Base-by-base conservation (phyloP, 192 early-diverging fungal genomes). In the Physocladia obscura region DNA sequence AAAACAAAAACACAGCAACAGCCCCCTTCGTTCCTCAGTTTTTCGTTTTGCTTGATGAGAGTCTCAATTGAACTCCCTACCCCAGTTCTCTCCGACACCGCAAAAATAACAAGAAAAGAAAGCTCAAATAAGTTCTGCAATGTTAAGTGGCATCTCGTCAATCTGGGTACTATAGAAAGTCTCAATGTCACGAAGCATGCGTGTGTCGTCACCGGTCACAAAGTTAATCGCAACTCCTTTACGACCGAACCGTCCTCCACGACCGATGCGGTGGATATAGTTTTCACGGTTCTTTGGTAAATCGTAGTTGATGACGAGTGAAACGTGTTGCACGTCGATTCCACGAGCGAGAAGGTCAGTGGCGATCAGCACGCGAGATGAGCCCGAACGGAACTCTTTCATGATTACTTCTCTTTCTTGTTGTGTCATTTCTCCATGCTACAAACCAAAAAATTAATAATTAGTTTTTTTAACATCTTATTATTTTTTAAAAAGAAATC, bases 151-250 rank as follows among this genome's bases (percentile, higher is more conserved):
- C 95, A 99, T 98, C 86, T 99, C 97, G 74, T 98, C 95, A 76
- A 97, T 88, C 70, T 99, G 95, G 74, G 96, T 99, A 83, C 92
- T 94, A 92, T 99, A 99, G 89, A 91, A 95, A 79, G 89, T 79
- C 83, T 97, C 96, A 69, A 99, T 97, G 73, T 99, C 97, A 36
- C 95, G 87, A 24, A 98, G 82, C 60, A 96, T 91, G 72, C 88
- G 89, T 59, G 94, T 79, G 73, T 98, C 97, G n/a, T 98, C 95
- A 67, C 86, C 84, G n/a, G 89, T 97, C 36, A 96, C 95, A 91
- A 98, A 98, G 89, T 98, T 98, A 86, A 98, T 96, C 68, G 95
- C 94, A 72, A 99, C 96, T 89, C 97, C 97, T 89, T 98, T 99
- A 79, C 97, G 92, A 78, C 97, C 97, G 88, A 98, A 99, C 89